Evolutionary conservation across 345 rosid species (phyloP).

Genomic region (Bretschneidera sinensis): DNA sequence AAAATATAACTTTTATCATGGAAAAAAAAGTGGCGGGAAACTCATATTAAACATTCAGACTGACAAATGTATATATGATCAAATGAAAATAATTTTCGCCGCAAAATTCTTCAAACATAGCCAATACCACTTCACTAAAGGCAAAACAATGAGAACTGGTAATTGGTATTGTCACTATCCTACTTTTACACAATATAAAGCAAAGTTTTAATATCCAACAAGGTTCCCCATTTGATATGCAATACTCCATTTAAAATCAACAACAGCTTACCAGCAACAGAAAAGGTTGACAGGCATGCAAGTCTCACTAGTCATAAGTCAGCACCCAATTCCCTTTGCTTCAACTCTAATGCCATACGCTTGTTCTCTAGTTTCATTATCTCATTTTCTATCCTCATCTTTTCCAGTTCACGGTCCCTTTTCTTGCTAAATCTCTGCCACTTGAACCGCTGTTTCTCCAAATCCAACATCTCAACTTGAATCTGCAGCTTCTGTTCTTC

Average conservation of each 20-base stretch:
- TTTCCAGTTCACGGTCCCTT: constrained; percentile 72
- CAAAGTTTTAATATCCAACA: constrained; percentile 11
- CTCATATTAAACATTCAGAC: constrained; percentile 12
- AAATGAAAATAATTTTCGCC: constrained; percentile 1
- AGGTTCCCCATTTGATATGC: constrained; percentile 9
- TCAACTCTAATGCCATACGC: constrained; percentile 62
- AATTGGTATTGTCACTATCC: constrained; percentile 14
- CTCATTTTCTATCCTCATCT: constrained; percentile 75
- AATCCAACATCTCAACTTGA: constrained; percentile 65
- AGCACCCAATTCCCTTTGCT: constrained; percentile 44
- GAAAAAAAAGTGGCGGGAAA: background rate
- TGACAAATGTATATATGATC: constrained; percentile 5
- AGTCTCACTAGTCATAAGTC: constrained; percentile 8
- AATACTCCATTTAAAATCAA: constrained; percentile 17
- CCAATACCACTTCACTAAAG: constrained; percentile 10
- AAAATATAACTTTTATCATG: constrained; percentile 1
- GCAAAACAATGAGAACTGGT: constrained; percentile 18
- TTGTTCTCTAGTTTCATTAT: constrained; percentile 90
- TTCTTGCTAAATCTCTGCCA: constrained; percentile 83
- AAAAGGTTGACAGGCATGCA: background rate
- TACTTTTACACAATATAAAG: constrained; percentile 24
- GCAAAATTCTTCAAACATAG: constrained; percentile 21
- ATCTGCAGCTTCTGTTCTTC: constrained; percentile 84
- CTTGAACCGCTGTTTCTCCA: constrained; percentile 77
- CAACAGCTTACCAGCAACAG: constrained; percentile 28